A percentile compares a stretch with the other conserved stretches of the same genome.
phyloP scores from a whole-genome alignment of 73 alveolate genomes.

The Paramecium bursaria region DNA sequence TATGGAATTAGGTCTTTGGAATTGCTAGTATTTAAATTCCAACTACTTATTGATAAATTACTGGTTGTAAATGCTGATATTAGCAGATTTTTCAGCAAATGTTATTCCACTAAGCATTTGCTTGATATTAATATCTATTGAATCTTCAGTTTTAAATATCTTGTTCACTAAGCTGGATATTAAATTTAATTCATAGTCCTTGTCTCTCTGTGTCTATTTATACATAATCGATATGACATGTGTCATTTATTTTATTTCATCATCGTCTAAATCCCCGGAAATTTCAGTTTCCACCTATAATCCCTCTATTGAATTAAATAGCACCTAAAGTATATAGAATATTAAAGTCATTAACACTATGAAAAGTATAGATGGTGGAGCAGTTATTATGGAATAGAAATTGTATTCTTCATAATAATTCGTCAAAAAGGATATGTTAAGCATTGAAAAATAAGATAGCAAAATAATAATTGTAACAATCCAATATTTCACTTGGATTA shows the following conservation, averaged over 20 bases:
- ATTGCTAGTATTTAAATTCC: slow-evolving; percentile 22
- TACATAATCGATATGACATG: neutral
- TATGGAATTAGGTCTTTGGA: neutral
- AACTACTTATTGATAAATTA: slow-evolving; percentile 13
- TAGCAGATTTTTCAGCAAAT: slow-evolving; percentile 7
- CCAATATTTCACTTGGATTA: no score
- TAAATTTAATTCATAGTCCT: no score
- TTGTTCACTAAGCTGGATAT: neutral
- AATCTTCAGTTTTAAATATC: slow-evolving; percentile 48
- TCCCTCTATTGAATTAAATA: neutral
- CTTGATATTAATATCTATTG: slow-evolving; percentile 12
- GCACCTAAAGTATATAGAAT: no score
- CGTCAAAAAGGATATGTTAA: no score
- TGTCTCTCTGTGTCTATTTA: neutral
- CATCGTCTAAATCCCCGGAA: neutral
- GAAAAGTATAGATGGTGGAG: neutral
- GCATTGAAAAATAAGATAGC: no score
- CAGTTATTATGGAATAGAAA: no score
- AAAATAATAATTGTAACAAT: no score
- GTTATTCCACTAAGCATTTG: slow-evolving; percentile 46
- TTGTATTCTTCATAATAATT: no score
- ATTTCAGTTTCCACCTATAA: no score
- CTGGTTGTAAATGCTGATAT: slow-evolving; percentile 1
- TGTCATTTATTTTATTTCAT: no score
- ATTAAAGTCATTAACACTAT: no score